Evolutionary conservation across 768 basidiomycete species (phyloP).

Genomic region (Termitomyces sp.): DNA sequence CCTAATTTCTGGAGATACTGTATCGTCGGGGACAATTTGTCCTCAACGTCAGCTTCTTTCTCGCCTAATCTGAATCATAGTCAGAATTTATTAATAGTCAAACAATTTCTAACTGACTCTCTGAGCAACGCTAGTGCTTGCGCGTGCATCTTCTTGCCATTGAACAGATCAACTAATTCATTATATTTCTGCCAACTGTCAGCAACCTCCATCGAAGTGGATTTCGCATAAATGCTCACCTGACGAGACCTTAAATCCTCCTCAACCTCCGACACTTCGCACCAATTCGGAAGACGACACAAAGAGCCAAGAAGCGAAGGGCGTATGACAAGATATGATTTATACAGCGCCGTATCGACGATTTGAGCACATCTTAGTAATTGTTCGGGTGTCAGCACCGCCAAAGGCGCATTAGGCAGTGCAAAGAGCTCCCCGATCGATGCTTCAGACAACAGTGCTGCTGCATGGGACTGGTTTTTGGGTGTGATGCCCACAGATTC

Average conservation of each 20-base stretch:
- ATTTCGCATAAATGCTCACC: constrained; percentile 35
- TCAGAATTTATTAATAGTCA: background rate
- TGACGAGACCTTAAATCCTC: constrained; percentile 75
- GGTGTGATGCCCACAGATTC: constrained; percentile 64
- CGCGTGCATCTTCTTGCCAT: constrained; percentile 92
- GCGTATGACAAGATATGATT: constrained; percentile 79
- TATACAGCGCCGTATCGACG: constrained; percentile 93
- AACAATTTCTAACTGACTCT: constrained; percentile 48
- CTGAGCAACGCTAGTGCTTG: constrained; percentile 82
- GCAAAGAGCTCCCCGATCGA: constrained; percentile 72
- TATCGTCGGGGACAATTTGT: constrained; percentile 80
- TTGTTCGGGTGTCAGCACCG: constrained; percentile 74
- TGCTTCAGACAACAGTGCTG: constrained; percentile 65
- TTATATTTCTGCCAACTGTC: constrained; percentile 68
- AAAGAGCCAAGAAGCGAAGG: constrained; percentile 80
- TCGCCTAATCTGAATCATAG: constrained; percentile 67
- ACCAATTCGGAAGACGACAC: constrained; percentile 94
- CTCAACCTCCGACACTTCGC: constrained; percentile 92
- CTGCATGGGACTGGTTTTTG: constrained; percentile 58
- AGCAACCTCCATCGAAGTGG: background rate
- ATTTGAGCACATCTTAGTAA: constrained; percentile 87
- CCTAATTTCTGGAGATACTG: constrained; percentile 89
- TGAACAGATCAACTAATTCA: constrained; percentile 87
- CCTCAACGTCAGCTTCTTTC: constrained; percentile 69
- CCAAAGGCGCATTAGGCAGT: constrained; percentile 71